Evolutionary conservation across 352 stramenopile genomes (phyloP), one percentile per base, ranked within the genome.

Genomic region (Phytophthora rubi): DNA sequence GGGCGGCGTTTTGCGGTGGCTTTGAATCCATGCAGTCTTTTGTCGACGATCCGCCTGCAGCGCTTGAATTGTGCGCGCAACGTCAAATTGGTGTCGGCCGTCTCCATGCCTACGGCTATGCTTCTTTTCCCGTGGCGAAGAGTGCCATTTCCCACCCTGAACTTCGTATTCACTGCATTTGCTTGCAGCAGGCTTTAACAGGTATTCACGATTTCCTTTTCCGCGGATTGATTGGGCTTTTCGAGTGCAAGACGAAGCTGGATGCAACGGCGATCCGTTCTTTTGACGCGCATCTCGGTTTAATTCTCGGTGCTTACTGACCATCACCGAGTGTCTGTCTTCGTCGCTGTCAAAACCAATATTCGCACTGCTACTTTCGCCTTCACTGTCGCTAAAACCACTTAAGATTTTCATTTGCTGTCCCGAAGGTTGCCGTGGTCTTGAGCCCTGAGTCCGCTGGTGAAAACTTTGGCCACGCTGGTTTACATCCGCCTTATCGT

Each of bases 11-110:
- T 13, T 44, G 37, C n/a, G 42, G 16, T 21, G 42, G 12, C 42
- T 49, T 49, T 49, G 42, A 23, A 86, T 71, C 76, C 79, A 86
- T 12, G 62, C 64, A 1, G 52, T 26, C 57, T 83, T 82, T 33
- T 76, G 65, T 21, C 77, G 62, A 18, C 77, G 73, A 49, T 88
- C 75, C 1, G 47, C 47, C 65, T 87, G 75, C 16, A 87, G 18
- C 4, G 67, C 56, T 59, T 79, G 52, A 39, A 87, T 82, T 15
- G 60, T 61, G 45, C 64, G 61, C 53, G 53, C 65, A 4, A 76
- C 45, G 13, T 81, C 56, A 6, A 59, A 15, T 10, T 76, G 28
- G 12, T 60, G 59, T 6, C 54, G 53, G n/a, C 9, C 53, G 9
- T 13, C 23, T 15, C 48, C 59, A 26, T 15, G 21, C 49, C 28